Base-by-base conservation (phyloP, 2,329 filamentous ascomycete genomes). In the Aspergillus sergii region DNA sequence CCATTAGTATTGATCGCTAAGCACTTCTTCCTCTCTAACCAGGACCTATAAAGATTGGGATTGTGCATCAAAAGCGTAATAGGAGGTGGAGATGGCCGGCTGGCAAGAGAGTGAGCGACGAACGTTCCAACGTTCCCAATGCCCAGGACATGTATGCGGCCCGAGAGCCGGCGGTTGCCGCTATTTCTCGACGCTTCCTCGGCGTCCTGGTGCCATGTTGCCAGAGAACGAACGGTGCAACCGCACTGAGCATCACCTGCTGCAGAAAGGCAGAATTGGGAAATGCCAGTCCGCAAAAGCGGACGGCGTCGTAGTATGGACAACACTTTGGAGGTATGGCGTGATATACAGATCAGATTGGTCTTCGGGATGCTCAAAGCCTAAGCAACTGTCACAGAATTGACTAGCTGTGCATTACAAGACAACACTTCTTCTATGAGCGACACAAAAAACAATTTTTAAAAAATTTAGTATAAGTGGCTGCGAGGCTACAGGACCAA, bases 91-190 rank as follows among this genome's bases (percentile, higher is more conserved):
- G 56, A 96, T 83, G 1, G 90, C 88, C 12, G 91, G 90, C 11
- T 84, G 81, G 26, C 85, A 74, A 96, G 80, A 26, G 86, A 86
- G 72, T 89, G 88, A 39, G 93, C 92, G 64, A 93, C 87, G 23
- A 96, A 85, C 53, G 88, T 88, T 16, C 93, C 92, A 10, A 96
- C 82, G 72, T 92, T 94, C 32, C 93, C 93, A 6, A 90, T 74
- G 7, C 93, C 93, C 6, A 96, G 79, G 58, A 96, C 83, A 72
- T 94, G 87, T 57, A 70, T 70, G 57, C 67, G 67, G 64, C 81
- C 76, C 8, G 75, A 75, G 45, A 78, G 61, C 39, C 68, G 67
- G 39, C 63, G 64, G 21, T 64, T 69, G 19, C 64, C 61, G n/a
- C 67, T 60, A 14, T 68, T 66, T 32, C 57, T 57, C 9, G 71